phyloP scores from a whole-genome alignment of 2,329 filamentous ascomycete genomes.

The Nigrospora osmanthi region DNA sequence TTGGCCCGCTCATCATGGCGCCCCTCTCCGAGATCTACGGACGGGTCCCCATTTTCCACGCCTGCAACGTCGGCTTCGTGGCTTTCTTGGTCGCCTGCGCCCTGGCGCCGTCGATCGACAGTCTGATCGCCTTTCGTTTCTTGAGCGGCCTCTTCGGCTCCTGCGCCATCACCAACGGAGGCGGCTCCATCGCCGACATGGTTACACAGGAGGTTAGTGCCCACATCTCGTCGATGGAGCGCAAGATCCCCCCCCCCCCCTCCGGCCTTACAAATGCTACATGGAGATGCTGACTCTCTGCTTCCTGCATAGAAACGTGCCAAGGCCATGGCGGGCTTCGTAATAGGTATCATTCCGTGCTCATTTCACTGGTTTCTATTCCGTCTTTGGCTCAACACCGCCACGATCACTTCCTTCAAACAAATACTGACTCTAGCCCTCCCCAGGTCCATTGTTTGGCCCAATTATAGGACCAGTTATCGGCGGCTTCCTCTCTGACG shows the following conservation, averaged over 20 bases:
- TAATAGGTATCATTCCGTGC: too few relatives aligned
- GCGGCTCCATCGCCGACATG: slow-evolving; percentile 60
- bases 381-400: too few relatives aligned
- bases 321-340: slow-evolving; percentile 34
- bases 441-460: slow-evolving; percentile 23
- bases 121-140: slow-evolving; percentile 52
- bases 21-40: slow-evolving; percentile 52
- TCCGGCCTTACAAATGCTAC: too few relatives aligned
- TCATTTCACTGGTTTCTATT: too few relatives aligned
- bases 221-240: neutral
- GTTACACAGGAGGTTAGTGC: slow-evolving; percentile 34
- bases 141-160: slow-evolving; percentile 55
- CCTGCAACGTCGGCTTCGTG: slow-evolving; percentile 34
- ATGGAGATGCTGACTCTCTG: neutral
- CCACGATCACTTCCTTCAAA: too few relatives aligned
- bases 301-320: slow-evolving; percentile 23
- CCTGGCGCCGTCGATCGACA: slow-evolving; percentile 36
- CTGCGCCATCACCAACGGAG: slow-evolving; percentile 56
- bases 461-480: slow-evolving; percentile 25
- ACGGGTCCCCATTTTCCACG: slow-evolving; percentile 39
- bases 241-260: slow-evolving; percentile 28
- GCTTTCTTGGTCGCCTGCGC: slow-evolving; percentile 36
- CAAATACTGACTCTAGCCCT: too few relatives aligned
- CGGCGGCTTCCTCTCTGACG: slow-evolving; percentile 23
- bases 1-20: slow-evolving; percentile 46